Base-by-base conservation (phyloP, 805 yeast species). In the Lipomyces orientalis region DNA sequence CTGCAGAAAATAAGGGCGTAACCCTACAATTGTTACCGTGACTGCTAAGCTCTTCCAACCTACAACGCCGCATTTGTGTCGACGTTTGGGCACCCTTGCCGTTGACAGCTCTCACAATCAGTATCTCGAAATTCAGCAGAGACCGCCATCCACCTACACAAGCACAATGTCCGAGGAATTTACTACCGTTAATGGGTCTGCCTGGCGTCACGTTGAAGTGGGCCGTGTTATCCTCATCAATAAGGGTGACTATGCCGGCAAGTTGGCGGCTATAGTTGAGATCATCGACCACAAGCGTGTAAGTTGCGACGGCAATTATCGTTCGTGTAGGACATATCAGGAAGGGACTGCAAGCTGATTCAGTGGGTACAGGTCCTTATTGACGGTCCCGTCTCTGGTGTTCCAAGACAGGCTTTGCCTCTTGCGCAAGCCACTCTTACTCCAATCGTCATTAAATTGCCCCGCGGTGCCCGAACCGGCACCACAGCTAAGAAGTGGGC, bases 131-230 rank as follows among this genome's bases (percentile, higher is more conserved):
- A 6, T 5, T 6, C 49, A n/a, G 49, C 49, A 22, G 49, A 43
- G 49, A 43, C 43, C 9, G 29, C 31, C 63, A 10, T 16, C 34
- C 58, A 8, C 33, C 64, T 22, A 29, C 29, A 29, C 22, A 33
- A 14, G 34, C 58, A 79, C 78, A 79, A 87, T 88, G 91, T 87
- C 91, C 78, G 79, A 87, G 75, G 85, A 84, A 79, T 82, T 92
- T 81, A 84, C 90, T 82, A 95, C 60, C n/a, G 69, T 95, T 84
- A 90, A 91, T 87, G 91, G 97, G 83, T 87, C 97, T 83, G 91
- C 91, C 94, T 95, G 98, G 98, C 92, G 97, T 91, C 88, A 88
- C 81, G 99, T 95, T 83, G 97, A 94, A 88, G 91, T 93, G 82
- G 99, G 99, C 84, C 97, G 99, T 87, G 91, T 95, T 82, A 97